Evolutionary conservation across 2,329 filamentous ascomycete genomes (phyloP), one percentile per base, ranked within the genome.

Genomic region (Phyllosticta ampelicida): DNA sequence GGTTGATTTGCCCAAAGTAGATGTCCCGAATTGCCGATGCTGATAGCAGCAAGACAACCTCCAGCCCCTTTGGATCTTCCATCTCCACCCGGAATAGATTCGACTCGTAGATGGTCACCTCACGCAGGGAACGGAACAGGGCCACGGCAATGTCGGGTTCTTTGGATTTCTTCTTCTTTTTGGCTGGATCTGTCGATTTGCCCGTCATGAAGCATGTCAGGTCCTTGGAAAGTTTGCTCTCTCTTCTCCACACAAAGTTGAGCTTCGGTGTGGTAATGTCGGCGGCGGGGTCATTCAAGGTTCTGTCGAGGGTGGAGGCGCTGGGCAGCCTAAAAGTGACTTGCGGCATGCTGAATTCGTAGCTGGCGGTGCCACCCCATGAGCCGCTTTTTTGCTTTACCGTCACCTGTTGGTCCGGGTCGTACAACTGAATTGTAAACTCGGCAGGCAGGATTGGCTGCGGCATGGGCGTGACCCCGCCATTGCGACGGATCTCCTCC

Each of bases 131-230:
- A 13, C 86, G 85, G 77, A 91, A 95, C 65, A 97, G 81, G 2
- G 90, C 90, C n/a, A 97, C 80, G 0, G 90, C 91, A 64, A 97
- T 97, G 72, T 97, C 94, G 0, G 94, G 92, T 70, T 99, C 94
- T 69, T 89, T 92, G 75, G 80, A 87, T 63, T 70, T 71, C 77
- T 89, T 84, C 63, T 78, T 89, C 73, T 86, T 89, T 20, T 82
- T 83, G 28, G 82, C 82, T 2, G 75, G 69, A 54, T 81, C 79
- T 0, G 87, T 82, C 11, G 83, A 86, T 69, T 85, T 88, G 16
- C 92, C 91, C 0, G 86, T 87, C 74, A 96, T 80, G 71, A 87
- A 90, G 72, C 91, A 96, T 1, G 88, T 90, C 77, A 96, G 84
- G 67, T 96, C 90, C 73, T 88, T 94, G 60, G 85, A 87, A 57